phyloP scores from a whole-genome alignment of 2,329 filamentous ascomycete species.

The Canariomyces notabilis region DNA sequence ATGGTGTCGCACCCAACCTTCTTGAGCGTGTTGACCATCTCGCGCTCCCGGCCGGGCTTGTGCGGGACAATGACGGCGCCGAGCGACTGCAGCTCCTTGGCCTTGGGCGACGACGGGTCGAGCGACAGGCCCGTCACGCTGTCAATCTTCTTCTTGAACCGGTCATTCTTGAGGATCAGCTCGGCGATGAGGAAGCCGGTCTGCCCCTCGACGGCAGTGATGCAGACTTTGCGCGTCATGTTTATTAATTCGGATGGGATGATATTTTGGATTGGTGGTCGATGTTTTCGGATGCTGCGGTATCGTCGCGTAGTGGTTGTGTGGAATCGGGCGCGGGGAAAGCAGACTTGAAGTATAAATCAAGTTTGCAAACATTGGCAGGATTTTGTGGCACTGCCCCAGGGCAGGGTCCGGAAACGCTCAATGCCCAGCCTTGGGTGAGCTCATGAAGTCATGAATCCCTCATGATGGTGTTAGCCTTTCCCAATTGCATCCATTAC shows the following conservation, averaged over 20 bases:
- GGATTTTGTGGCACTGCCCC: not conserved
- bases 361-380: not conserved
- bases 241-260: not conserved
- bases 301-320: not conserved
- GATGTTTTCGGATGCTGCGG: not conserved
- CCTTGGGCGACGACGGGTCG: conserved; percentile 33
- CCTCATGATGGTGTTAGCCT: not conserved
- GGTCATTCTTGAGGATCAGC: conserved; percentile 39
- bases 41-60: conserved; percentile 36
- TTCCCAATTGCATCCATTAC: not conserved
- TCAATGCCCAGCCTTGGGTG: not conserved
- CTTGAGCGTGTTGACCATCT: conserved; percentile 41
- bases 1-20: conserved; percentile 42
- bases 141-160: conserved; percentile 39
- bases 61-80: conserved; percentile 41
- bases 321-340: not conserved
- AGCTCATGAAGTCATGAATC: no score
- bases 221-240: conserved; percentile 45
- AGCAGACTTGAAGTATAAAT: not conserved
- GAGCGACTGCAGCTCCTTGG: conserved; percentile 37
- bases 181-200: conserved; percentile 48
- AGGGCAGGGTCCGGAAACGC: not conserved
- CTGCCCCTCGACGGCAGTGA: conserved; percentile 46
- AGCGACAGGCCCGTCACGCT: conserved; percentile 39
- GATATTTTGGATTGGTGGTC: not conserved